These are phyloP conservation scores for Eleusine indica DNA, from an alignment of 176 grass and related monocot species.

Conservation along the genomic window DNA sequence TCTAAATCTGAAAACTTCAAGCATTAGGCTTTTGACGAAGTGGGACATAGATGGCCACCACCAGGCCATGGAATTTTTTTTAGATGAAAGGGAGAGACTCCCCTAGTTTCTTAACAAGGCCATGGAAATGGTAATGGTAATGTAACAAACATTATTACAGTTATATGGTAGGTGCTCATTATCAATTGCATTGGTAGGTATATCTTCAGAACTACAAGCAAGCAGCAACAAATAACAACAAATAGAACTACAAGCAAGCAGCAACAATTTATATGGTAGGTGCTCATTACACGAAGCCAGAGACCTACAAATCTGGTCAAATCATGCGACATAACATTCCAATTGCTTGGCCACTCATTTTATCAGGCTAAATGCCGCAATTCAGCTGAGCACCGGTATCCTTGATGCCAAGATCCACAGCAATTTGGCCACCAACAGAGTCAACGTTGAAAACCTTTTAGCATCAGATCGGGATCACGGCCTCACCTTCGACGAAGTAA, in stretches of 20 bases:
- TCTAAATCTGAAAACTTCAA: not conserved
- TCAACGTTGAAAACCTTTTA: not conserved
- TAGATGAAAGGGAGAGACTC: no score
- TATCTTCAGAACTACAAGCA: not conserved
- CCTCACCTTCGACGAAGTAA: conserved; percentile 76
- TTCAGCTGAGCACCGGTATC: not conserved
- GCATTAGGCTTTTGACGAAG: not conserved
- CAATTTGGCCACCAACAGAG: not conserved
- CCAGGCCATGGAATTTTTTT: no score
- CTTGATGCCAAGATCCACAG: not conserved
- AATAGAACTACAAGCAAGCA: not conserved
- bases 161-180: not conserved
- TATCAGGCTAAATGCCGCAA: not conserved
- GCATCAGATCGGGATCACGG: conserved; percentile 8
- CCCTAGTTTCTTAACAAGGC: no score
- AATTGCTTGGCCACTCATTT: not conserved
- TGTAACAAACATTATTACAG: no score
- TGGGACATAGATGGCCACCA: not conserved
- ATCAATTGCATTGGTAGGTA: not conserved
- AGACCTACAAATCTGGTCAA: not conserved
- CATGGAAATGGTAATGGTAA: no score
- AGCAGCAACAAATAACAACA: not conserved
- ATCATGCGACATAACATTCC: not conserved
- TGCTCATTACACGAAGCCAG: not conserved
- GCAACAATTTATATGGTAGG: no score